A percentile compares a stretch with the other conserved stretches of the same genome.
Conservation (phyloP, 768 basidiomycete species). For the Cystofilobasidium bisporidii region DNA sequence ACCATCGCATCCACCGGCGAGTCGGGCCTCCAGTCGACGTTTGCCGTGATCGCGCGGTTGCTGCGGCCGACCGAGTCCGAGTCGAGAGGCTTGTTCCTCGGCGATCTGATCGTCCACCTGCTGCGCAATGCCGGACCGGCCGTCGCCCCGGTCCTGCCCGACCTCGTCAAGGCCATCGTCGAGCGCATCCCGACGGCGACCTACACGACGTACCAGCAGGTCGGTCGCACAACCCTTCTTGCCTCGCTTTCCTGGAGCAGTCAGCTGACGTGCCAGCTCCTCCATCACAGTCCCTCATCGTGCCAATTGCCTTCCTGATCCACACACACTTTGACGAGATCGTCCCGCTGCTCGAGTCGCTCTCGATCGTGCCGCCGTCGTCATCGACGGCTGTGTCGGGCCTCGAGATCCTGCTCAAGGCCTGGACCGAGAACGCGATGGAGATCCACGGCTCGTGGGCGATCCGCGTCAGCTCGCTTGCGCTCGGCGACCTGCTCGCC, state of each 20-base stretch:
- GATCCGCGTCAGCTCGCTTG: slow-evolving; percentile 67
- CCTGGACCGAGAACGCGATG: slow-evolving; percentile 91
- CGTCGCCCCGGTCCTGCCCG: slow-evolving; percentile 74
- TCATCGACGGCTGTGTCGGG: slow-evolving; percentile 48
- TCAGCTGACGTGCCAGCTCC: neutral
- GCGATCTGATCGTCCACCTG: slow-evolving; percentile 88
- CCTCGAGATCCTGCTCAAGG: slow-evolving; percentile 76
- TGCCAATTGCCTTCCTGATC: slow-evolving; percentile 90
- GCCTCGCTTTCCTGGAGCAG: neutral
- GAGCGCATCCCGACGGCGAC: slow-evolving; percentile 69
- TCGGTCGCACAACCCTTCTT: slow-evolving; percentile 33
- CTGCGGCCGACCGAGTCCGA: slow-evolving; percentile 70
- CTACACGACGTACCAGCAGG: slow-evolving; percentile 86
- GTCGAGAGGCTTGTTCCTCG: slow-evolving; percentile 82
- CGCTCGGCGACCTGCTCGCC: slow-evolving; percentile 61
- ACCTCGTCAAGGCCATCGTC: slow-evolving; percentile 75
- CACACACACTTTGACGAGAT: slow-evolving; percentile 75
- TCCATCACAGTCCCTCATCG: slow-evolving; percentile 58
- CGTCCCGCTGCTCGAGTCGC: slow-evolving; percentile 63
- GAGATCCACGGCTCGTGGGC: slow-evolving; percentile 95
- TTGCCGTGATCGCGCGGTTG: slow-evolving; percentile 66
- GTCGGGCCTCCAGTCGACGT: slow-evolving; percentile 63
- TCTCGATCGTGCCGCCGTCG: slow-evolving; percentile 34
- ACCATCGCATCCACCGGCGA: slow-evolving; percentile 50
- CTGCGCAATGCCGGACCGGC: slow-evolving; percentile 70